Evolutionary conservation across 805 yeast genomes (phyloP), one percentile per base, ranked within the genome.

Genomic region (Candida gorgasii): DNA sequence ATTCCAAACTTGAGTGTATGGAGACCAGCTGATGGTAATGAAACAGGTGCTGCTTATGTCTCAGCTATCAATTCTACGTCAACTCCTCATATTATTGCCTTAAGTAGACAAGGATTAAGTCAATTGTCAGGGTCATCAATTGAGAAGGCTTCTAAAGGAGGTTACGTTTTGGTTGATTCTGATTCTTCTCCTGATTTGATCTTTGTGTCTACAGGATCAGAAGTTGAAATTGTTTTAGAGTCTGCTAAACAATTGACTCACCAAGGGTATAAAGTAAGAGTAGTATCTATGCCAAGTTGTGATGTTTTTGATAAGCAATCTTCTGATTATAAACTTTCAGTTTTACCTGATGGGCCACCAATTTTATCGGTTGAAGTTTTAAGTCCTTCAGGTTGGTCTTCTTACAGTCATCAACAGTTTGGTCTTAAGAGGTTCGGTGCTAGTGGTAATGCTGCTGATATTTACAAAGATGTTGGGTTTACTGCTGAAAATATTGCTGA

Each of bases 371-470:
- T 92, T 51, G 99, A 93, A 80, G 98, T 89, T 41, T 76, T 89
- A 81, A 69, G 95, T 44, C 82, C 96, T 42, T 74, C 78, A 57
- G 97, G 97, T 45, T 93, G 99, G 99, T 75, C 83, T 58, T 87
- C 83, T 70, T 93, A 89, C 77, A 80, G 97, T 47, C 99, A 93
- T 75, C 93, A 86, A 76, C 95, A 89, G 68, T 88, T 92, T 61
- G 97, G 97, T 72, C 76, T 93, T 62, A 82, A 89, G 80, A 82
- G 88, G 74, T 93, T 93, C 65, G 99, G 99, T 79, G 93, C 89
- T 49, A 89, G 97, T 47, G 99, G 96, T 66, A 86, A 87, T 67
- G 93, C 84, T 62, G 69, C 71, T 45, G 88, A 86, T 51, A 78
- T 92, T 50, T 93, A 82, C 83, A 80, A 87, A 69, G 73, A 62